A percentile compares a stretch with the other conserved stretches of the same genome.
These are phyloP conservation scores for Acorus gramineus DNA, from an alignment of 106 monocot species.

Conservation along the genomic window DNA sequence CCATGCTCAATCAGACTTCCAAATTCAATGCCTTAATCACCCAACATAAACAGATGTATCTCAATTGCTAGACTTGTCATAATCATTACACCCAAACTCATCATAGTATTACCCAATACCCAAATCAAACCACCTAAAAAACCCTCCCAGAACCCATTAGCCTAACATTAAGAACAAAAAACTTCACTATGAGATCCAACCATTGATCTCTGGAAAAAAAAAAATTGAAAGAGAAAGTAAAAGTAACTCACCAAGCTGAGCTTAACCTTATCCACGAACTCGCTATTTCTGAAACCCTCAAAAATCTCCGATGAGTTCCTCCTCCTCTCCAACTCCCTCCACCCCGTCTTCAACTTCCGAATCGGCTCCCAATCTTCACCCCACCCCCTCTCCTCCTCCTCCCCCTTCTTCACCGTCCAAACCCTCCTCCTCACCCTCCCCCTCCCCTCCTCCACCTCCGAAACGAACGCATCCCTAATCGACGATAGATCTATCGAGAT, in stretches of 20 bases:
- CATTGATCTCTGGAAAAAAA: conserved; percentile 50
- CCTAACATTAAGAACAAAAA: too few species aligned
- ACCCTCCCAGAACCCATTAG: too few species aligned
- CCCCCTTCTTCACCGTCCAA: conserved; percentile 23
- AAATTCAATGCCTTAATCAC: too few species aligned
- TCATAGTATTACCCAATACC: too few species aligned
- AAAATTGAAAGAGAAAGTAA: not conserved
- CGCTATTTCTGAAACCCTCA: conserved; percentile 47
- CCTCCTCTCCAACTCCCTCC: conserved; percentile 81
- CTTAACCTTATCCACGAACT: conserved; percentile 80
- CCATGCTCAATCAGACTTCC: too few species aligned
- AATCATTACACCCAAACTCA: too few species aligned
- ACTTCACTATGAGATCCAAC: conserved; percentile 13
- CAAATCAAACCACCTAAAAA: too few species aligned
- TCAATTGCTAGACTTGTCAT: too few species aligned
- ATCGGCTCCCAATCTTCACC: conserved; percentile 61
- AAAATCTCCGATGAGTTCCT: conserved; percentile 60
- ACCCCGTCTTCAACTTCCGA: conserved; percentile 44
- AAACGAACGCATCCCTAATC: conserved; percentile 41
- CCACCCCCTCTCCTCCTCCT: conserved; percentile 16
- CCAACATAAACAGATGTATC: too few species aligned
- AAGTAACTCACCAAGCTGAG: conserved; percentile 49
- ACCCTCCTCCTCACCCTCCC: conserved; percentile 3
- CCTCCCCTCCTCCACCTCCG: conserved; percentile 28
- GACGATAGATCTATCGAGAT: conserved; percentile 35